These are phyloP conservation scores for Zoysia japonica DNA, from an alignment of 176 grass and related monocot species.

Conservation along the genomic window DNA sequence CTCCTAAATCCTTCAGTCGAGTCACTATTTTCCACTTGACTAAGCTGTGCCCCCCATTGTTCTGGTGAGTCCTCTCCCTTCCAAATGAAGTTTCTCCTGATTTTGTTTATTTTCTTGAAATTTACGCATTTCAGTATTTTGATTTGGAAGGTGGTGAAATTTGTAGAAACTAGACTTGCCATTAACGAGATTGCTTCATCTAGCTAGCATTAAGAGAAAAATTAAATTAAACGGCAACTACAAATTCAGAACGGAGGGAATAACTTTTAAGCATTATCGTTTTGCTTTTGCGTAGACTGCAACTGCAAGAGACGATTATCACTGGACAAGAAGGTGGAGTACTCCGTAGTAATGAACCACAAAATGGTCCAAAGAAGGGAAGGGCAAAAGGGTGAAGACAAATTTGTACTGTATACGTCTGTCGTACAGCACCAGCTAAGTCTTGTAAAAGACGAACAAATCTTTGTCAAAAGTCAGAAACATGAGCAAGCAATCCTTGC, in stretches of 20 bases:
- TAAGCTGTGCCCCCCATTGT: too few species aligned
- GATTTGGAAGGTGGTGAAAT: background rate
- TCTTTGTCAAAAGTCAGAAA: slow-evolving; percentile 38
- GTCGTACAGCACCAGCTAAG: background rate
- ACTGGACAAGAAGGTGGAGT: background rate
- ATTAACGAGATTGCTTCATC: background rate
- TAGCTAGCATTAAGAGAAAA: background rate
- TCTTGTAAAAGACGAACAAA: slow-evolving; percentile 15
- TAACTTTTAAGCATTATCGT: background rate
- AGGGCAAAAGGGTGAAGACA: background rate
- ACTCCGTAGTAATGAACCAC: background rate
- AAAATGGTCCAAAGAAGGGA: background rate
- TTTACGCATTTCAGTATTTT: background rate
- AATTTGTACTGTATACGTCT: background rate
- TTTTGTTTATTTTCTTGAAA: background rate
- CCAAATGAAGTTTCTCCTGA: too few species aligned
- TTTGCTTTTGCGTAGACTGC: background rate
- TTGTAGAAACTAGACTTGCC: background rate
- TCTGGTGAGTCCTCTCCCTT: too few species aligned
- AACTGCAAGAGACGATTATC: background rate
- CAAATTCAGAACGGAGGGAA: background rate
- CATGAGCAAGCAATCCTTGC: slow-evolving; percentile 24
- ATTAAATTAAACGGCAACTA: background rate
- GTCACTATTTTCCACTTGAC: too few species aligned
- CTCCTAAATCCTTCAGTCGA: too few species aligned